Evolutionary conservation across 78 protist species (phyloP).

Genomic region (Dictyostelium discoideum): DNA sequence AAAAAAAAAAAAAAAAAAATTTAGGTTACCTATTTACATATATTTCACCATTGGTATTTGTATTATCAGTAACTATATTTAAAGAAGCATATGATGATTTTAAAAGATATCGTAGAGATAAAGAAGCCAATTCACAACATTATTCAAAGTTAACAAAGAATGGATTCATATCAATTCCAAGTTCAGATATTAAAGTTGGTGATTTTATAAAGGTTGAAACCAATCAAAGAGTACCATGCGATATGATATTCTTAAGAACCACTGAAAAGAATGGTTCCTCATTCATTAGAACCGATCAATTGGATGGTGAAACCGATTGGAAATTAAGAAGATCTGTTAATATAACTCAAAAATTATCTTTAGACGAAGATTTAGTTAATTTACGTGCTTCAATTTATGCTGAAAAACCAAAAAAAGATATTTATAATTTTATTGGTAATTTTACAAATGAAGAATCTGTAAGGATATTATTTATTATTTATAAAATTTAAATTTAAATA

Average conservation of each 20-base stretch:
- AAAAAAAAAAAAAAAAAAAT: not conserved
- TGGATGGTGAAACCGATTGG: conserved; percentile 99
- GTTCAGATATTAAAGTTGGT: conserved; percentile 90
- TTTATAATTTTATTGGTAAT: conserved; percentile 92
- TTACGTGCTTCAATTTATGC: conserved; percentile 78
- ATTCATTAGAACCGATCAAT: conserved; percentile 96
- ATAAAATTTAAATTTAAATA: not conserved
- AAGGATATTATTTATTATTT: not conserved
- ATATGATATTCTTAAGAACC: conserved; percentile 92
- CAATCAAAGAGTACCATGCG: conserved; percentile 94
- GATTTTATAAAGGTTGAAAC: conserved; percentile 84
- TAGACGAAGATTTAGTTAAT: conserved; percentile 57
- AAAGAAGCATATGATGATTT: conserved; percentile 97
- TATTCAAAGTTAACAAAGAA: conserved; percentile 79
- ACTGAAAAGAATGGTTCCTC: conserved; percentile 92
- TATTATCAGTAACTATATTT: conserved; percentile 88
- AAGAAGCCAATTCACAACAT: conserved; percentile 89
- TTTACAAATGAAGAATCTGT: conserved; percentile 20
- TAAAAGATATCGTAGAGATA: conserved; percentile 91
- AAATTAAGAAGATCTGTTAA: conserved; percentile 88
- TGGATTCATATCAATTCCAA: conserved; percentile 77
- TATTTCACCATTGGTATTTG: conserved; percentile 96
- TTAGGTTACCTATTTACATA: conserved; percentile 96
- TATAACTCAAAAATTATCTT: conserved; percentile 76
- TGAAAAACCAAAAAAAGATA: conserved; percentile 91